These are phyloP conservation scores for Dujonia santamariae DNA, from an alignment of 1,139 yeast species.

Conservation along the genomic window DNA sequence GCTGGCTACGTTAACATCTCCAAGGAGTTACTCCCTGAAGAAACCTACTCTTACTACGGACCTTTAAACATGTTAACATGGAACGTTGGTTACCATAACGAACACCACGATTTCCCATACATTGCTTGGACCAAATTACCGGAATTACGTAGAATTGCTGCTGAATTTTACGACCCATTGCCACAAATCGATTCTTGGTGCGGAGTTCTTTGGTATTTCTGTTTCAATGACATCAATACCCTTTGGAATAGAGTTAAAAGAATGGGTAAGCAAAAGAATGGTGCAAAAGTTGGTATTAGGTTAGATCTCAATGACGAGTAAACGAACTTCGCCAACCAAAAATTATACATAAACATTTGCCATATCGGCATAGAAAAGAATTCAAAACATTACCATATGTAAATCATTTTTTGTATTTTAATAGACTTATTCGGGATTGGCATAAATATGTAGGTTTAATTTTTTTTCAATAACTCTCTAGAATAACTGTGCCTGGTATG, in stretches of 20 bases:
- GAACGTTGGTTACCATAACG: constrained; percentile 94
- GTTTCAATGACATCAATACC: constrained; percentile 62
- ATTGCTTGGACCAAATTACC: constrained; percentile 87
- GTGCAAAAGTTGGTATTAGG: constrained; percentile 22
- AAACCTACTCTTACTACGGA: constrained; percentile 89
- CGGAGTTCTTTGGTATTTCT: constrained; percentile 70
- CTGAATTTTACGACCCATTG: constrained; percentile 78
- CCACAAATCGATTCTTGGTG: constrained; percentile 81
- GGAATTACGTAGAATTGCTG: constrained; percentile 60
- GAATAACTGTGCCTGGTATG: no score
- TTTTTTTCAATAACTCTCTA: no score
- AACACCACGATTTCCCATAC: constrained; percentile 93
- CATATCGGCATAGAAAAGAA: no score
- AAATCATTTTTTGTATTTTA: no score
- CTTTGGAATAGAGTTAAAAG: constrained; percentile 84
- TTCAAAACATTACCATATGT: no score
- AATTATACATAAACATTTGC: background rate
- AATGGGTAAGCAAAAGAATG: constrained; percentile 38
- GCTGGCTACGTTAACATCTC: constrained; percentile 21
- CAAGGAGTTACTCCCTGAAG: constrained; percentile 51
- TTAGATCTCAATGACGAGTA: constrained; percentile 7
- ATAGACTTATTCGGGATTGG: no score
- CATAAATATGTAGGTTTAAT: no score
- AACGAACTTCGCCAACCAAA: no score
- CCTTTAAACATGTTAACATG: constrained; percentile 72